Evolutionary conservation across 805 yeast genomes (phyloP), one percentile per base, ranked within the genome.

Genomic region (Suhomyces pyralidae): DNA sequence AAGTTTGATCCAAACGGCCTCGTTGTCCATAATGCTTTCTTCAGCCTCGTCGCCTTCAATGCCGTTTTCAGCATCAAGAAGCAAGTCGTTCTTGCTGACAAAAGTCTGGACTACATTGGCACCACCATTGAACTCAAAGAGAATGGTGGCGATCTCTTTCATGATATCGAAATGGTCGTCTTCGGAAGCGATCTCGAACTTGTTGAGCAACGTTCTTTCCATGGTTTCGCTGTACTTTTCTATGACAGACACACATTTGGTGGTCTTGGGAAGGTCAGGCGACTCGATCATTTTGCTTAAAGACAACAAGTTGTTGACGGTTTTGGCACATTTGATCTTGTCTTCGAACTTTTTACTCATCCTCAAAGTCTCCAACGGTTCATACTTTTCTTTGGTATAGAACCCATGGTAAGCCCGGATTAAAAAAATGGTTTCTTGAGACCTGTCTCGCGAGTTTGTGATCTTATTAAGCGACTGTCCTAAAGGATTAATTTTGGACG

Each of bases 91-190:
- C 63, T 88, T 90, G 63, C 83, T 84, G 42, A 92, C 88, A 69
- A 89, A 93, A 47, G 86, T 83, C 63, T 86, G 90, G 7, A 90
- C 86, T 7, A 92, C 93, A 53, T 86, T 84, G 9, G 81, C 78
- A 10, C 97, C 97, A 17, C 90, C 93, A 63, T 93, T 92, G 73
- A 85, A 93, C 55, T 84, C 88, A 50, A 84, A 81, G 48, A 92
- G 74, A 15, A 91, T 81, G 48, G 82, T 82, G 0, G 97, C 90
- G 24, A 85, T 80, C 52, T 85, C 90, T 61, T 81, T 84, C 86
- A 94, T 84, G 50, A 81, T 81, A n/a, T 76, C 74, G 59, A 83
- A 80, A 59, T 90, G 86, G 55, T 83, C 84, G 24, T 80, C 81
- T 52, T 83, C 81, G 59, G 88, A 88, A n/a, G 90, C 90, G 22